Base-by-base conservation (phyloP, 345 rosid species). In the Rhodamnia rubescens region DNA sequence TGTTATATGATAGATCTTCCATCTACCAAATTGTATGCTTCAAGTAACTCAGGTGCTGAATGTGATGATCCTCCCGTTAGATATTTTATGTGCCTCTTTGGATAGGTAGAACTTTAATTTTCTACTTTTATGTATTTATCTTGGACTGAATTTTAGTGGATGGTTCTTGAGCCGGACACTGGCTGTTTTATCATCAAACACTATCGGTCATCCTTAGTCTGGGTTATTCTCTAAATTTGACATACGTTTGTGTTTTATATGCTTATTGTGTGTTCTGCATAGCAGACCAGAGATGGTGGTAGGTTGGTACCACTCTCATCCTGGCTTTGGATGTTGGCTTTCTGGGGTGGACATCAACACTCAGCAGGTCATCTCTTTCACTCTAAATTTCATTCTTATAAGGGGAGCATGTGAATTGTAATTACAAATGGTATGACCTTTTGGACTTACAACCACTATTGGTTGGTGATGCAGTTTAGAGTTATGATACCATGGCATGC, bases 261-360 rank as follows among this genome's bases (percentile, higher is more conserved):
- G 42, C 75, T 64, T 29, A 64, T 57, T 32, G 5, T 87, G 82
- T 84, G 3, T 44, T 82, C 90, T 75, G 61, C 87, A 14, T 86
- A 89, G 88, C 94, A 96, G 99, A 88, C 98, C 98, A 82, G 98
- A 97, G 88, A 97, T 97, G 99, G 99, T 97, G 82, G 99, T 97
- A 51, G 99, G 98, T 6, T 97, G 99, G 99, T 97, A 96, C 91
- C 99, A 97, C 87, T 96, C 99, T 1, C 99, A 97, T 92, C 99
- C 98, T 88, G 99, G 99, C 89, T 97, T 97, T 89, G 99, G 99
- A 32, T 97, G 98, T 90, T 97, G 99, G 99, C 98, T 97, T 51
- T 97, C 99, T 81, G 99, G 99, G 2, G 99, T 97, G 61, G 99
- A 97, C 92, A 96, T 97, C 87, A 97, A 96, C 87, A 96, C 99